Percentiles rank a stretch among this genome's conserved stretches.
These are phyloP conservation scores for Stephania japonica DNA, from an alignment of 164 flowering plant species.

Conservation along the genomic window DNA sequence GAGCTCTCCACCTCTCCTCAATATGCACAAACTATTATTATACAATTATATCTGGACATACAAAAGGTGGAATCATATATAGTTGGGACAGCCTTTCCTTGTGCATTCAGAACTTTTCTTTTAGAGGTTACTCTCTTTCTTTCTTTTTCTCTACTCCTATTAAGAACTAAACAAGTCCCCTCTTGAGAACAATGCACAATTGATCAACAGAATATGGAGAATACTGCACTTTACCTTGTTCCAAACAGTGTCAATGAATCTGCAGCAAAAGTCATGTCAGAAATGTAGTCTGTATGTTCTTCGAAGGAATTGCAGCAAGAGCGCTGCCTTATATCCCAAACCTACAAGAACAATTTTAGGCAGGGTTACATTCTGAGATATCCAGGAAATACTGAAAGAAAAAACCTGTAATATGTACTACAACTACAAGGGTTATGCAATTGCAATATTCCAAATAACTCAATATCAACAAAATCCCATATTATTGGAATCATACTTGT, in stretches of 20 bases:
- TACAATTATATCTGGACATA: too few species aligned
- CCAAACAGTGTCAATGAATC: conserved; percentile 62
- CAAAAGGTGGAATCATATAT: too few species aligned
- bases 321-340: conserved; percentile 86
- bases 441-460: too few species aligned
- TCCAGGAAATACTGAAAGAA: background rate
- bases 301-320: conserved; percentile 55
- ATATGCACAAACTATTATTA: background rate
- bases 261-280: conserved; percentile 70
- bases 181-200: background rate
- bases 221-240: conserved; percentile 46
- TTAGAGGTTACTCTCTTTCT: too few species aligned
- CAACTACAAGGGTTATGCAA: background rate
- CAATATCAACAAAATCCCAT: too few species aligned
- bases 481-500: too few species aligned
- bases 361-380: background rate
- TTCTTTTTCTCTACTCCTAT: background rate
- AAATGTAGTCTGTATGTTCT: conserved; percentile 71
- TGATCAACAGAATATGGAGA: background rate
- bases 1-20: too few species aligned
- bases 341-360: conserved; percentile 30
- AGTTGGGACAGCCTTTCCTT: background rate
- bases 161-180: background rate
- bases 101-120: background rate
- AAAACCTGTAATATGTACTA: background rate